These are phyloP conservation scores for Fusarium annulatum DNA, from an alignment of 2,329 filamentous ascomycete species.

Conservation along the genomic window DNA sequence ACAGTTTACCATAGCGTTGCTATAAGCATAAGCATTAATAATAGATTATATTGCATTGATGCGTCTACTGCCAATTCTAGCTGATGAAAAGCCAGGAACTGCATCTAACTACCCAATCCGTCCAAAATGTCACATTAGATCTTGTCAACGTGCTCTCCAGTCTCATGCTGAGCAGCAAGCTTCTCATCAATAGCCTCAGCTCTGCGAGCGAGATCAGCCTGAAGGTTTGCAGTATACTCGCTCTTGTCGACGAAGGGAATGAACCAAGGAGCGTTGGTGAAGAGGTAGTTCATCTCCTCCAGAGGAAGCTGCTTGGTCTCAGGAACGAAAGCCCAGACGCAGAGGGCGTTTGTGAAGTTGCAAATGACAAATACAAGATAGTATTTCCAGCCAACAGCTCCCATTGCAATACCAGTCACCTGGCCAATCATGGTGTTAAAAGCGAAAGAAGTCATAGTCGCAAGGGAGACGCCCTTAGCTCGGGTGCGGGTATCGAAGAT, in stretches of 20 bases:
- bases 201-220: constrained; percentile 66
- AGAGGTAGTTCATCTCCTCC: constrained; percentile 68
- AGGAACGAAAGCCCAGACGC: constrained; percentile 73
- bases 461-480: constrained; percentile 78
- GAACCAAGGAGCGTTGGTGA: constrained; percentile 23
- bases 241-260: constrained; percentile 16
- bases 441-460: constrained; percentile 77
- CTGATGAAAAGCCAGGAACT: neutral
- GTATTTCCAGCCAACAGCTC: constrained; percentile 53
- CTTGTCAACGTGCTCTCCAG: constrained; percentile 10
- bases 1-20: constrained; percentile 57
- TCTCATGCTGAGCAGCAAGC: constrained; percentile 16
- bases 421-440: constrained; percentile 77
- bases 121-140: neutral
- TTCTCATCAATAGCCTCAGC: constrained; percentile 48
- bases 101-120: neutral
- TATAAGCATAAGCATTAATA: neutral
- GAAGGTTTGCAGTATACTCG: constrained; percentile 29
- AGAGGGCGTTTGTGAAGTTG: constrained; percentile 48
- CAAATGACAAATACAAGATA: constrained; percentile 53
- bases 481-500: constrained; percentile 83
- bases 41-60: neutral
- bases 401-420: constrained; percentile 43
- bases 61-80: neutral
- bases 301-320: constrained; percentile 73